phyloP scores from a whole-genome alignment of 75 land plant genomes.

The Adiantum capillusveneris region DNA sequence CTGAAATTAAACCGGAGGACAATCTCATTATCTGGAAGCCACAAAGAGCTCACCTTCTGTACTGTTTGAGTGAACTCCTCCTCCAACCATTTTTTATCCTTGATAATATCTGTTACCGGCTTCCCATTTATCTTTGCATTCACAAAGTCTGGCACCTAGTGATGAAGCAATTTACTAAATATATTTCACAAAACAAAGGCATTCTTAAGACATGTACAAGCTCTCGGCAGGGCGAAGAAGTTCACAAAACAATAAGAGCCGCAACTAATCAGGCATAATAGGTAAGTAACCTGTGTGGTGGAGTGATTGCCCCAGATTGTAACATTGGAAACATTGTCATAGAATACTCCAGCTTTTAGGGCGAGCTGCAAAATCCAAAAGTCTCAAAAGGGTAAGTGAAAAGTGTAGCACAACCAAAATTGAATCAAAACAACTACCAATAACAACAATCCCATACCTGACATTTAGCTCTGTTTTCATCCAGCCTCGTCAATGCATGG shows the following conservation, averaged over 20 bases:
- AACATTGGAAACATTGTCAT: slow-evolving; percentile 89
- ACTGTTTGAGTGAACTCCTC: slow-evolving; percentile 83
- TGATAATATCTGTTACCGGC: slow-evolving; percentile 80
- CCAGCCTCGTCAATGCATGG: slow-evolving; percentile 89
- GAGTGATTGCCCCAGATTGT: slow-evolving; percentile 99
- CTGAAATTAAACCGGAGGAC: no score
- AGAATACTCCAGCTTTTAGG: slow-evolving; percentile 90
- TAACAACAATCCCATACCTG: no score
- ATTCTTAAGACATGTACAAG: no score
- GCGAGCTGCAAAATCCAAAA: slow-evolving; percentile 50
- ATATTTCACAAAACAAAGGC: background rate
- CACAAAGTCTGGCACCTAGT: slow-evolving; percentile 89
- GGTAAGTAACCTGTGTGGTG: slow-evolving; percentile 94
- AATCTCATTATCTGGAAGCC: no score
- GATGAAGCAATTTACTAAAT: background rate
- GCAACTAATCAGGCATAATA: no score
- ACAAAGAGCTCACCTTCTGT: slow-evolving; percentile 51
- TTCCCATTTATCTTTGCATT: slow-evolving; percentile 83
- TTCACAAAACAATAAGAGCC: no score
- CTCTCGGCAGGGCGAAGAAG: no score
- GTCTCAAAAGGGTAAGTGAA: background rate
- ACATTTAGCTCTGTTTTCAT: slow-evolving; percentile 95
- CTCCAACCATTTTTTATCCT: slow-evolving; percentile 81
- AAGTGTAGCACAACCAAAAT: no score
- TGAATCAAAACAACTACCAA: no score